Conservation (phyloP, 768 basidiomycete species). For the Termitomyces sp. region DNA sequence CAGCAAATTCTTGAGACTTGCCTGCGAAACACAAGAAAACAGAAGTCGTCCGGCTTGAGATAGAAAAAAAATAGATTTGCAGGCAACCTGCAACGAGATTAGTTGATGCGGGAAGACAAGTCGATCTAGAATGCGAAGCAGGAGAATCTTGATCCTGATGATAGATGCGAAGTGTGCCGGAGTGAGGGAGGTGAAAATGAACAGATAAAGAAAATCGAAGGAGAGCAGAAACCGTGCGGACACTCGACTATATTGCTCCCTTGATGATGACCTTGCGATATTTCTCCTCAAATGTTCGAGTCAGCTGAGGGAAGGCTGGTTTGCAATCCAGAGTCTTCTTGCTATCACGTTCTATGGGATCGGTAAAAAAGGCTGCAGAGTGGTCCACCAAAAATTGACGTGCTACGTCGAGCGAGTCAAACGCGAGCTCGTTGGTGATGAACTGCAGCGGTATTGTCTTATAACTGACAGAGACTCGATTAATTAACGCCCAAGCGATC, state of each 20-base stretch:
- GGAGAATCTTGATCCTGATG: slow-evolving; percentile 4
- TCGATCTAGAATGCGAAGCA: slow-evolving; percentile 5
- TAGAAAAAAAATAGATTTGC: slow-evolving; percentile 4
- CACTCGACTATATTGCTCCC: slow-evolving; percentile 70
- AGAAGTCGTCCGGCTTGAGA: neutral
- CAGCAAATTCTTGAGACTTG: slow-evolving; percentile 3
- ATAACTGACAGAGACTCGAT: slow-evolving; percentile 55
- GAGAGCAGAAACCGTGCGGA: slow-evolving; percentile 9
- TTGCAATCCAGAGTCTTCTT: slow-evolving; percentile 75
- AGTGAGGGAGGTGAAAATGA: slow-evolving; percentile 16
- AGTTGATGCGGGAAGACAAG: slow-evolving; percentile 1
- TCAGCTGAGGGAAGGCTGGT: slow-evolving; percentile 50
- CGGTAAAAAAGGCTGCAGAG: slow-evolving; percentile 61
- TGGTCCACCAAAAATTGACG: slow-evolving; percentile 71
- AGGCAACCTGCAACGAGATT: slow-evolving; percentile 13
- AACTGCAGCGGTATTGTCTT: slow-evolving; percentile 71
- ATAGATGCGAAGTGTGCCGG: slow-evolving; percentile 1
- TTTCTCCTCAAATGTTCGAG: slow-evolving; percentile 70
- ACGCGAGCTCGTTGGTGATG: slow-evolving; percentile 79
- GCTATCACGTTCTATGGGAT: slow-evolving; percentile 56
- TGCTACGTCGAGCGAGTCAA: slow-evolving; percentile 62
- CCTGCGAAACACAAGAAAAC: slow-evolving; percentile 4
- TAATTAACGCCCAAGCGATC: neutral
- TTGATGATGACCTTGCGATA: slow-evolving; percentile 87
- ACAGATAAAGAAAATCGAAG: slow-evolving; percentile 17